phyloP scores from a whole-genome alignment of 345 rosid species.

The Gossypium longicalyx region DNA sequence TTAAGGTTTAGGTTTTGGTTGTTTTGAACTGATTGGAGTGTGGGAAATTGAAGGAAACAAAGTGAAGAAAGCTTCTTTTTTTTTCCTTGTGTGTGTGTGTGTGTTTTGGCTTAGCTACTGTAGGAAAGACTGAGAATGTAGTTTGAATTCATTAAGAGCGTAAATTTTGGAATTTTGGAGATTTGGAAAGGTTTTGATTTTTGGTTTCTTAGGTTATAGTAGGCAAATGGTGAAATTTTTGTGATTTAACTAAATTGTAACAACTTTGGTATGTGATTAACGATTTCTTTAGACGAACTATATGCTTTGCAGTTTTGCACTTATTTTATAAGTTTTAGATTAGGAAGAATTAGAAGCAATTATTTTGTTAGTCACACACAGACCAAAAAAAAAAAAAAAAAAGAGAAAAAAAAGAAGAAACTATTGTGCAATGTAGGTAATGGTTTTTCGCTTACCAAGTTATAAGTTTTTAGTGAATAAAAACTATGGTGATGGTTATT shows the following conservation, averaged over 20 bases:
- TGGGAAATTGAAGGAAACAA: constrained; percentile 1
- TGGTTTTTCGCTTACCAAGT: neutral
- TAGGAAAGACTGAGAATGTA: neutral
- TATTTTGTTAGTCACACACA: neutral
- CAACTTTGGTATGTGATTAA: neutral
- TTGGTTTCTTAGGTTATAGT: neutral
- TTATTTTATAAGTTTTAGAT: neutral
- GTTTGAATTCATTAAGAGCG: neutral
- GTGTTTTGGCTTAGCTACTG: neutral
- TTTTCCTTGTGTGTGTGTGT: no score
- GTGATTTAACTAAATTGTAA: neutral
- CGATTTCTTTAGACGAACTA: neutral
- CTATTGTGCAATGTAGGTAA: neutral
- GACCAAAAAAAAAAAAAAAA: no score
- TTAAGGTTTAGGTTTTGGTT: constrained; percentile 13
- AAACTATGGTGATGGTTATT: neutral
- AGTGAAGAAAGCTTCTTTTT: neutral
- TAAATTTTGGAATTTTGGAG: neutral
- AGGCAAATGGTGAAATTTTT: neutral
- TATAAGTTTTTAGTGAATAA: neutral
- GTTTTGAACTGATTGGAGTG: constrained; percentile 16
- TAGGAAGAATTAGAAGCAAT: neutral
- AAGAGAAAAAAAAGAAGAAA: neutral
- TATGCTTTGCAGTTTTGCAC: neutral
- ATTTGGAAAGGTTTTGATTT: neutral